These are phyloP conservation scores for Garcia nutans DNA, from an alignment of 345 rosid species.

Conservation along the genomic window DNA sequence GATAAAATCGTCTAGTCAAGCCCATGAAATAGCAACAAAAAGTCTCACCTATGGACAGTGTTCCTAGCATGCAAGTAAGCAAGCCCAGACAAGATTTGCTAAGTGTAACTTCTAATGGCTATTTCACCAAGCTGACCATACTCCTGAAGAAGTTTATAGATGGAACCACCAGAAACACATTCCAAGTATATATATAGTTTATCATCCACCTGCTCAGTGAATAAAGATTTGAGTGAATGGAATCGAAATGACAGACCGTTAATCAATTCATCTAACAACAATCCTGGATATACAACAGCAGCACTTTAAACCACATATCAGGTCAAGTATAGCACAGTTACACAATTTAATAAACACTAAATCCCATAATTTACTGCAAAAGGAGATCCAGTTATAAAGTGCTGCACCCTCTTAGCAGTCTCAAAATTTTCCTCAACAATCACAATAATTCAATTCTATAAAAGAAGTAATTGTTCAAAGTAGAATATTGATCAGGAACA, in stretches of 20 bases:
- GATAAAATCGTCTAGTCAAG: not conserved
- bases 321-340: too few species aligned
- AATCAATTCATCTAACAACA: not conserved
- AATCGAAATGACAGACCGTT: not conserved
- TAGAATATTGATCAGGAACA: too few species aligned
- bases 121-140: conserved; percentile 67
- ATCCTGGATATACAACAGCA: too few species aligned
- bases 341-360: too few species aligned
- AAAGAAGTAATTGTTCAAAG: too few species aligned
- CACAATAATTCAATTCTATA: too few species aligned
- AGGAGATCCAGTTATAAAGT: too few species aligned
- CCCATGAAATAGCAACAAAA: not conserved
- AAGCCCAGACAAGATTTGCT: conserved; percentile 75
- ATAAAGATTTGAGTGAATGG: not conserved
- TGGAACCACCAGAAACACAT: conserved; percentile 81
- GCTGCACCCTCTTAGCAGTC: too few species aligned
- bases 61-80: conserved; percentile 63
- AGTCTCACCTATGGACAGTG: conserved; percentile 64
- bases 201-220: conserved; percentile 53
- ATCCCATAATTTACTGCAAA: too few species aligned
- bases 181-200: conserved; percentile 68
- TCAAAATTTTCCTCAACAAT: too few species aligned
- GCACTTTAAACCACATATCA: too few species aligned
- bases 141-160: conserved; percentile 74
- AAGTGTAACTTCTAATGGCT: conserved; percentile 70